Percentiles rank a stretch among this genome's conserved stretches.
These are phyloP conservation scores for Populus alba DNA, from an alignment of 345 rosid species.

Conservation along the genomic window DNA sequence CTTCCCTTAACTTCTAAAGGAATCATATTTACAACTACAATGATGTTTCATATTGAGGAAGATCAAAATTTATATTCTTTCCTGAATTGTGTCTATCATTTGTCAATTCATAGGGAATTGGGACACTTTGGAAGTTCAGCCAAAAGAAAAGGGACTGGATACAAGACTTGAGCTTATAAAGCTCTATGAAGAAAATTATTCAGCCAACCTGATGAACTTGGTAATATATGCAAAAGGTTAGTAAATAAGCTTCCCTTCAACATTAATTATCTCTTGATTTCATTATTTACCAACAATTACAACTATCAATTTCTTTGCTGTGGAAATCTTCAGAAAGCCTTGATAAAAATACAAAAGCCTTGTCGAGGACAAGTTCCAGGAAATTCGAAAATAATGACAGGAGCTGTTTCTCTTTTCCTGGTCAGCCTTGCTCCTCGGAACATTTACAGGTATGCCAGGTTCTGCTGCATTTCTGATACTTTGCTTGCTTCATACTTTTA, in stretches of 20 bases:
- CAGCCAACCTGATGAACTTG: slow-evolving; percentile 87
- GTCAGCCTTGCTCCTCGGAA: slow-evolving; percentile 74
- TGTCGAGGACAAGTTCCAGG: slow-evolving; percentile 67
- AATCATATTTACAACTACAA: too few species aligned
- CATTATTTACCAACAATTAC: background rate
- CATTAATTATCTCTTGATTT: background rate
- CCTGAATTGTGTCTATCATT: background rate
- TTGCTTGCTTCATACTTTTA: background rate
- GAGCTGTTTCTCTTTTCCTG: slow-evolving; percentile 49
- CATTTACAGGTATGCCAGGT: slow-evolving; percentile 66
- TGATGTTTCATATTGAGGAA: too few species aligned
- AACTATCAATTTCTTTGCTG: background rate
- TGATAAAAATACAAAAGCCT: slow-evolving; percentile 61
- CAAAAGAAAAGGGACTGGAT: slow-evolving; percentile 75
- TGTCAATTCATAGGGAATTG: slow-evolving; percentile 57
- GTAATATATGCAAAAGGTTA: slow-evolving; percentile 83
- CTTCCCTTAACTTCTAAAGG: too few species aligned
- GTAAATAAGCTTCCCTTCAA: slow-evolving; percentile 2
- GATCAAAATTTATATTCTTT: background rate
- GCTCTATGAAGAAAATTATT: slow-evolving; percentile 78
- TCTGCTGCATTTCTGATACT: slow-evolving; percentile 4
- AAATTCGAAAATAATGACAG: slow-evolving; percentile 54
- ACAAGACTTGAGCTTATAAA: slow-evolving; percentile 75
- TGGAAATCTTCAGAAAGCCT: slow-evolving; percentile 57
- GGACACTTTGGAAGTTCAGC: slow-evolving; percentile 80